Evolutionary conservation across 805 yeast species (phyloP).

Genomic region (Saccharomyces jurei): DNA sequence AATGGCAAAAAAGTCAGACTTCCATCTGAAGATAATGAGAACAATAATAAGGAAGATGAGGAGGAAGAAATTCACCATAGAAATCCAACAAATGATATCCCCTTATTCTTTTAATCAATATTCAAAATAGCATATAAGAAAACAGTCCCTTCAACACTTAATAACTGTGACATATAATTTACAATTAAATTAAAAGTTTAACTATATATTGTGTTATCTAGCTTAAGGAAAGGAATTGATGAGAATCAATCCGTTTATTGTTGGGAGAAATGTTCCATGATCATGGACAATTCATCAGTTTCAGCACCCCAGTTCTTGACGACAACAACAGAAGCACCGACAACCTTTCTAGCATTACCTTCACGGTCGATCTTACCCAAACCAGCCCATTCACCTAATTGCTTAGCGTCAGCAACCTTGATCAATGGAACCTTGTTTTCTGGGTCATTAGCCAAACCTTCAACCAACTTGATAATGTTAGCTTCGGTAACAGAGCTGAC

Average conservation of each 20-base stretch:
- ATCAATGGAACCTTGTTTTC: slow-evolving; percentile 93
- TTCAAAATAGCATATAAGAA: not conserved
- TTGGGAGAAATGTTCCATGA: slow-evolving; percentile 91
- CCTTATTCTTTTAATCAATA: slow-evolving; percentile 5
- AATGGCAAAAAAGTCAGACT: not conserved
- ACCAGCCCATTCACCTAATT: slow-evolving; percentile 99
- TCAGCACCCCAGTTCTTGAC: slow-evolving; percentile 99
- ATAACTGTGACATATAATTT: not conserved
- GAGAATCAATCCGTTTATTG: slow-evolving; percentile 42
- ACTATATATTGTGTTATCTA: slow-evolving; percentile 1
- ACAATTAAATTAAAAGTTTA: not conserved
- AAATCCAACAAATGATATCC: slow-evolving; percentile 8
- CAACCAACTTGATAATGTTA: slow-evolving; percentile 92
- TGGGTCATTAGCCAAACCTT: slow-evolving; percentile 98
- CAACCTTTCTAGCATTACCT: slow-evolving; percentile 99
- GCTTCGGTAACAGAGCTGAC: slow-evolving; percentile 98
- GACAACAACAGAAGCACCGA: slow-evolving; percentile 99
- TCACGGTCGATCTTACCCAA: slow-evolving; percentile 98
- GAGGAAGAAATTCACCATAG: not conserved
- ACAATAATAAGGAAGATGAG: not conserved
- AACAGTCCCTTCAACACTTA: slow-evolving; percentile 2
- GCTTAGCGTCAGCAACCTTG: slow-evolving; percentile 99
- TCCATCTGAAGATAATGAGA: not conserved
- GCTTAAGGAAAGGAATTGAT: slow-evolving; percentile 1
- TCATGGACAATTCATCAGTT: slow-evolving; percentile 92